A percentile compares a stretch with the other conserved stretches of the same genome.
These are phyloP conservation scores for Sclerotinia spermophila DNA, from an alignment of 2,329 filamentous ascomycete genomes.

Conservation along the genomic window DNA sequence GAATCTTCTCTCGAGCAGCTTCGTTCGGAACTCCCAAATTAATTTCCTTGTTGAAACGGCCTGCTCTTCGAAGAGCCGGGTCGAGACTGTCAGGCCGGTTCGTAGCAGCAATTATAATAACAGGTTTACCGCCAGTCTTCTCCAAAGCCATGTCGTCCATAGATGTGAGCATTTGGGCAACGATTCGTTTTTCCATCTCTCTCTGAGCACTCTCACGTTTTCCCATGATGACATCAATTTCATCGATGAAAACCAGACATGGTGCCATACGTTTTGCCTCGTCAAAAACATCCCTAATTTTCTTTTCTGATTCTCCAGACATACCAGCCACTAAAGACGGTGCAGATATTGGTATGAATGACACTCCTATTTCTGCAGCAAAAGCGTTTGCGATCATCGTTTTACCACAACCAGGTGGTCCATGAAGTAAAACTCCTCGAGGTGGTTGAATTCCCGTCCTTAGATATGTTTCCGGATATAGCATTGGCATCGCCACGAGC, in stretches of 20 bases:
- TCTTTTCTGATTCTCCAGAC: constrained; percentile 86
- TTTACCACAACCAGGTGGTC: constrained; percentile 82
- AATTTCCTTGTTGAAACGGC: constrained; percentile 77
- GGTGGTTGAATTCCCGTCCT: constrained; percentile 65
- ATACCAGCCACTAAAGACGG: constrained; percentile 80
- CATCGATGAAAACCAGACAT: constrained; percentile 86
- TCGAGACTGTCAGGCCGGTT: constrained; percentile 86
- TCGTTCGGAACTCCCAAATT: constrained; percentile 86
- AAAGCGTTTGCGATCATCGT: constrained; percentile 79
- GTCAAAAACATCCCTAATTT: constrained; percentile 79
- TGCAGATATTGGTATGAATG: constrained; percentile 78
- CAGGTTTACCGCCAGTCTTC: constrained; percentile 69
- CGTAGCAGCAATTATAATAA: constrained; percentile 88
- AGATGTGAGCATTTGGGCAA: constrained; percentile 76
- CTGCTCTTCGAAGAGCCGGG: constrained; percentile 68
- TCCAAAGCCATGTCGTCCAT: constrained; percentile 78
- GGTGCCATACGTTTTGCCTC: constrained; percentile 83
- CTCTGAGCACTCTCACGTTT: constrained; percentile 79
- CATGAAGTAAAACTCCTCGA: constrained; percentile 73
- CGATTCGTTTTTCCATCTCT: constrained; percentile 86
- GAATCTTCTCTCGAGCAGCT: constrained; percentile 70
- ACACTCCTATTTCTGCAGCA: constrained; percentile 69
- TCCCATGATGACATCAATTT: constrained; percentile 86
- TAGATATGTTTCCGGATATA: constrained; percentile 62
- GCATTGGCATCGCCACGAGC: constrained; percentile 69